Evolutionary conservation across 2,329 filamentous ascomycete species (phyloP).

Genomic region (Geosmithia morbida): DNA sequence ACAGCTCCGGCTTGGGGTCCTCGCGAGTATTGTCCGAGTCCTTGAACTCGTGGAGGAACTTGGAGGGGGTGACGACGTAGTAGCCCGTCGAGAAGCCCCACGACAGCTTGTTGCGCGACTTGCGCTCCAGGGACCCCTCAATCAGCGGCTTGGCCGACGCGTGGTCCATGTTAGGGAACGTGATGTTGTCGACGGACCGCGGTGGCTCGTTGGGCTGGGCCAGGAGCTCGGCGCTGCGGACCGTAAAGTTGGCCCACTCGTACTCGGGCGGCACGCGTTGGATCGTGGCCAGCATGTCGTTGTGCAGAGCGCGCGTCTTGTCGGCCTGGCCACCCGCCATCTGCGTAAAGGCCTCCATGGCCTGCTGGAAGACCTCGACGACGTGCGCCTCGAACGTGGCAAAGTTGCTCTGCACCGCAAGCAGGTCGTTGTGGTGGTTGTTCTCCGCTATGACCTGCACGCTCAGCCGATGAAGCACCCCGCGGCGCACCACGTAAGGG

Average conservation of each 20-base stretch:
- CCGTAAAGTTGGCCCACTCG: slow-evolving; percentile 79
- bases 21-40: slow-evolving; percentile 60
- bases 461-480: slow-evolving; percentile 69
- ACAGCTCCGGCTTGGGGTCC: slow-evolving; percentile 74
- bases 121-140: slow-evolving; percentile 79
- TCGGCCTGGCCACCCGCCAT: slow-evolving; percentile 70
- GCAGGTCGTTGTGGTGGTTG: slow-evolving; percentile 82
- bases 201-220: slow-evolving; percentile 65
- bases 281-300: slow-evolving; percentile 63
- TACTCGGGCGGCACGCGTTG: slow-evolving; percentile 73
- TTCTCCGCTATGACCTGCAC: slow-evolving; percentile 93
- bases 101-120: slow-evolving; percentile 70
- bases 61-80: slow-evolving; percentile 80
- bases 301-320: slow-evolving; percentile 66
- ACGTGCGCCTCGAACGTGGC: slow-evolving; percentile 77
- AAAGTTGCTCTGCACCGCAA: slow-evolving; percentile 86
- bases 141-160: slow-evolving; percentile 66
- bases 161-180: slow-evolving; percentile 85
- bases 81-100: slow-evolving; percentile 68
- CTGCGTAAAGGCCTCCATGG: slow-evolving; percentile 70
- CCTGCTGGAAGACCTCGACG: slow-evolving; percentile 66
- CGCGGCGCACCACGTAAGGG: slow-evolving; percentile 75
- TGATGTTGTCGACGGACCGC: slow-evolving; percentile 57
- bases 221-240: slow-evolving; percentile 56
- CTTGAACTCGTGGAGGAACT: slow-evolving; percentile 93